Base-by-base conservation (phyloP, 768 basidiomycete genomes). In the Termitomyces sp. region DNA sequence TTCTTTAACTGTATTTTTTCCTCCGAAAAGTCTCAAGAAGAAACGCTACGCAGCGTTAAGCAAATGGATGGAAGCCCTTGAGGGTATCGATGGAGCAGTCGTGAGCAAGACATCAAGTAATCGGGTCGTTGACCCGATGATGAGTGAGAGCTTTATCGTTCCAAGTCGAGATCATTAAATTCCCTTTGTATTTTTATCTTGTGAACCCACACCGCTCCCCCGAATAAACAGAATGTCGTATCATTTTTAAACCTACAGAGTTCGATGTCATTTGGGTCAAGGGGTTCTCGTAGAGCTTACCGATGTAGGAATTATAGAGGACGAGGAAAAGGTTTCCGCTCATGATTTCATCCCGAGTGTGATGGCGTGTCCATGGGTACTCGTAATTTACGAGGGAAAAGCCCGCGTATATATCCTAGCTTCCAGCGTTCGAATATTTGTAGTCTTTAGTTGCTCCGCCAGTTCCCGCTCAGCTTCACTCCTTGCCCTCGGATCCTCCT, bases 311-410 rank as follows among this genome's bases (percentile, higher is more conserved):
- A 20, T n/a, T 61, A 82, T 58, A 82, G 58, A 31, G 83, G 82
- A 41, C 81, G 77, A 58, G 78, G 73, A 67, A 86, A 84, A 49
- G 89, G 81, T 56, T 81, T 90, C 85, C 88, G 95, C n/a, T 88
- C 84, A 67, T 95, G 88, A 55, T 86, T 85, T 94, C 94, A 96
- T 4, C 93, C 92, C 45, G 80, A 78, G 56, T 81, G 83, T 27
- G 89, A 81, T 2, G 93, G 89, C 7, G 91, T 95, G 68, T 96
- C 95, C 5, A 89, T 84, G 46, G 95, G 95, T 49, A 91, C 80
- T 63, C 86, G 84, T 68, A 93, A 69, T 70, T 98, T 95, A 60
- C 95, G 82, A 60, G 95, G 95, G 73, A 95, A 91, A 39, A 96
- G 70, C 1, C 90, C 91, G 58, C 85, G 85, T 69, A n/a, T n/a